phyloP scores from a whole-genome alignment of 495 filamentous ascomycete species.

The Evernia prunastri region DNA sequence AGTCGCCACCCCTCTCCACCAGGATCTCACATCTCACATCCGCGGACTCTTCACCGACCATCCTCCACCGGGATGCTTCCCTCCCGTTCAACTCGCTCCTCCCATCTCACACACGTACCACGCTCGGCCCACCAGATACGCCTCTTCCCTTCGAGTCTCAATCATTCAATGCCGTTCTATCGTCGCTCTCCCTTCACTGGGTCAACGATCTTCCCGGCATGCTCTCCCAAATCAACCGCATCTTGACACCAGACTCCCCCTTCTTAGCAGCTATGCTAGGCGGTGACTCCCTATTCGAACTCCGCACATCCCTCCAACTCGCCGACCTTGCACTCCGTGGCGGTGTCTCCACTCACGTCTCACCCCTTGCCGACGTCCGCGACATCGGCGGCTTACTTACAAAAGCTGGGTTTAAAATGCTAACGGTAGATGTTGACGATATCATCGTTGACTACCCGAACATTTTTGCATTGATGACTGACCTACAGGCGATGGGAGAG shows the following conservation, averaged over 20 bases:
- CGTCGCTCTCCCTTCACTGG: conserved; percentile 88
- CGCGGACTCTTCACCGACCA: conserved; percentile 67
- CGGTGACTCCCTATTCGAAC: conserved; percentile 88
- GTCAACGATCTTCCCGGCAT: conserved; percentile 89
- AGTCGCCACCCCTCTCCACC: conserved; percentile 55
- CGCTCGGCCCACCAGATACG: conserved; percentile 53
- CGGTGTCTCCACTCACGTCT: conserved; percentile 79
- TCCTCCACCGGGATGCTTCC: conserved; percentile 77
- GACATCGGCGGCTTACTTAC: conserved; percentile 86
- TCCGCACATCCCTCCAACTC: conserved; percentile 88
- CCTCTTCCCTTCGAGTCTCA: conserved; percentile 68
- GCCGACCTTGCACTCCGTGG: conserved; percentile 84
- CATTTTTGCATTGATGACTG: conserved; percentile 82
- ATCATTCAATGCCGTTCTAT: conserved; percentile 82
- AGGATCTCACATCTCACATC: conserved; percentile 67
- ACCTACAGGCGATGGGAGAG: conserved; percentile 93
- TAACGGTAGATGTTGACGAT: conserved; percentile 96
- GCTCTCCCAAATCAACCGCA: conserved; percentile 68
- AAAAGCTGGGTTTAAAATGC: conserved; percentile 84
- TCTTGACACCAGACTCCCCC: conserved; percentile 84
- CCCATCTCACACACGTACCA: conserved; percentile 56
- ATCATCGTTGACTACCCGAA: conserved; percentile 94
- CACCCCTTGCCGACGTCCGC: conserved; percentile 83
- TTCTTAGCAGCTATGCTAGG: conserved; percentile 96
- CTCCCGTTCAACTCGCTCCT: conserved; percentile 70